phyloP scores from a whole-genome alignment of 345 rosid genomes.

The Brassica napus region DNA sequence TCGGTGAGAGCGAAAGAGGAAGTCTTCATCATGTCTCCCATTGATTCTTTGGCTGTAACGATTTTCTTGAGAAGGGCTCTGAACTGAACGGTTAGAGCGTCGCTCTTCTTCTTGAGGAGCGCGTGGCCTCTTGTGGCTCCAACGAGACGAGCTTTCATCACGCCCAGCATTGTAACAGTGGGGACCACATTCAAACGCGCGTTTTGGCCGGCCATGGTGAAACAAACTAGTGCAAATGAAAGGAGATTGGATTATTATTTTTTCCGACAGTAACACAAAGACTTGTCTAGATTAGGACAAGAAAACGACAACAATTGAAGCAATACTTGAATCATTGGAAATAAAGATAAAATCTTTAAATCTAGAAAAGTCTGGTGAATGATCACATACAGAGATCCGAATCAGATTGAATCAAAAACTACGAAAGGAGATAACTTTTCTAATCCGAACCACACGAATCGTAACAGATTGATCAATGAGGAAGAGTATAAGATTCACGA shows the following conservation, averaged over 20 bases:
- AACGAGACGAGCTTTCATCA: conserved; percentile 76
- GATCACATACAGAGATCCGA: not conserved
- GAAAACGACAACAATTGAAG: not conserved
- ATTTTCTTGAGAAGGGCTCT: conserved; percentile 81
- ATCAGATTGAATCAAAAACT: conserved; percentile 17
- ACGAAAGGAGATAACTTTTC: not conserved
- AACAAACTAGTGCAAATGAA: not conserved
- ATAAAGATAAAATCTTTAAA: conserved; percentile 3
- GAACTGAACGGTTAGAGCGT: conserved; percentile 87
- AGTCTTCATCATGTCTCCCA: conserved; percentile 86
- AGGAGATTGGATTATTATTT: not conserved
- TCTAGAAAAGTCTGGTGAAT: not conserved
- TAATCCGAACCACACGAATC: not conserved
- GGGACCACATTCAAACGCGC: conserved; percentile 90
- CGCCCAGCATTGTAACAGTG: conserved; percentile 76
- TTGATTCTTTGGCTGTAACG: conserved; percentile 75
- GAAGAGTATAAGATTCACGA: conserved; percentile 18
- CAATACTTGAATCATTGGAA: not conserved
- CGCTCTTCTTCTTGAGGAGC: conserved; percentile 95
- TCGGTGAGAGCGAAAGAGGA: conserved; percentile 83
- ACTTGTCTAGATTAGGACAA: not conserved
- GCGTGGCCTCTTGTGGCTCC: conserved; percentile 98
- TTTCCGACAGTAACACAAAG: not conserved
- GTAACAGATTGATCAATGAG: conserved; percentile 25
- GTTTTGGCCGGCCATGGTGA: conserved; percentile 73